Conservation (phyloP, 2,329 filamentous ascomycete species). For the Ceratocystis alfenasii region DNA sequence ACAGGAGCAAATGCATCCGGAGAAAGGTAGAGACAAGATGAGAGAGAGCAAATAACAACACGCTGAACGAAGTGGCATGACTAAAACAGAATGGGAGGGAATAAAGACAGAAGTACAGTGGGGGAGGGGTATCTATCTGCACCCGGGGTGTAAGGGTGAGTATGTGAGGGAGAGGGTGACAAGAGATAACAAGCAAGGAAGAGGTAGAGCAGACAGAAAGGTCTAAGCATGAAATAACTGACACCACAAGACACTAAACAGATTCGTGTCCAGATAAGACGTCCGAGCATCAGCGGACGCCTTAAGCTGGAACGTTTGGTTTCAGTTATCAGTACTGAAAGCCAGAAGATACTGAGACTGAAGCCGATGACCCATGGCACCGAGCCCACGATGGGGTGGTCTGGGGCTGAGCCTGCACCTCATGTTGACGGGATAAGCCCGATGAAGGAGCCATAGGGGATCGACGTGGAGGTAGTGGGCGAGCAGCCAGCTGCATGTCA, state of each 20-base stretch:
- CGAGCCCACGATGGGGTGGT: conserved; percentile 12
- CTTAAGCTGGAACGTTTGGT: not conserved
- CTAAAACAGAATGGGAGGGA: not conserved
- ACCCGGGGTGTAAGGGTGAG: not conserved
- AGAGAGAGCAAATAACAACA: not conserved
- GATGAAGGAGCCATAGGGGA: not conserved
- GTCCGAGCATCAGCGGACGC: not conserved
- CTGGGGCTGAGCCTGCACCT: not conserved
- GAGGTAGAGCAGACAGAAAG: too few relatives aligned
- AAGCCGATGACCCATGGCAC: conserved; percentile 16
- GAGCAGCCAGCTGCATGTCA: conserved; percentile 51
- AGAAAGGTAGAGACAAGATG: not conserved
- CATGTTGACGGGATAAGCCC: not conserved
- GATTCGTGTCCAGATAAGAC: too few relatives aligned
- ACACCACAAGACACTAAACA: too few relatives aligned
- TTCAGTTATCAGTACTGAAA: not conserved
- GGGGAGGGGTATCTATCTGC: not conserved
- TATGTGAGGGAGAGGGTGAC: not conserved
- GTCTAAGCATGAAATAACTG: too few relatives aligned
- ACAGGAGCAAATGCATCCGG: not conserved
- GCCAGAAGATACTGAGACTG: conserved; percentile 10
- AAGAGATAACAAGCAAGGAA: too few relatives aligned
- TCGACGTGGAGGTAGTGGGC: conserved; percentile 24
- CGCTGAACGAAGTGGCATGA: conserved; percentile 6
- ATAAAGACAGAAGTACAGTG: not conserved